Percentiles rank a stretch among this genome's conserved stretches.
Evolutionary conservation across 1,284 basidiomycete genomes (phyloP).

Genomic region (Rhodotorula sp.): DNA sequence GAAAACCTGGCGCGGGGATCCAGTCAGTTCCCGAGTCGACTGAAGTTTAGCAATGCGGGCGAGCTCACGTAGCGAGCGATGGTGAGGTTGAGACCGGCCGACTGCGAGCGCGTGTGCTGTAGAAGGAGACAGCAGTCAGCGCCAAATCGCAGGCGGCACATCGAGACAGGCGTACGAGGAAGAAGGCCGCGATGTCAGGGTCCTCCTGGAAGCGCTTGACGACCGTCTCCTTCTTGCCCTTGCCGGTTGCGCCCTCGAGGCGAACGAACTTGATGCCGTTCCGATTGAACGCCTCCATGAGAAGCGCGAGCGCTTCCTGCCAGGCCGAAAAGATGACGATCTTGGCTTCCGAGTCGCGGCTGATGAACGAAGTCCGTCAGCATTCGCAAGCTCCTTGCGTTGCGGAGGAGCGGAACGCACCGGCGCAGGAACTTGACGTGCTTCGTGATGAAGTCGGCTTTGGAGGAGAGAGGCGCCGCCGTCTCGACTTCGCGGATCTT

Average conservation of each 20-base stretch:
- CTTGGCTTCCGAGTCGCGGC: slow-evolving; percentile 40
- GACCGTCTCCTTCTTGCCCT: slow-evolving; percentile 42
- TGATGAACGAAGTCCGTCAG: slow-evolving; percentile 8
- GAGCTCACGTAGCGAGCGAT: slow-evolving; percentile 36
- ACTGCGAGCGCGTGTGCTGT: slow-evolving; percentile 40
- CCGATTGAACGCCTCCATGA: slow-evolving; percentile 35
- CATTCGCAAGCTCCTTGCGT: not conserved
- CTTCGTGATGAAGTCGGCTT: slow-evolving; percentile 43
- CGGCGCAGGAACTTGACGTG: slow-evolving; percentile 33
- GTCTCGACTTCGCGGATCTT: slow-evolving; percentile 26
- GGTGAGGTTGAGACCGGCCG: slow-evolving; percentile 44
- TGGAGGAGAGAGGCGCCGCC: slow-evolving; percentile 31
- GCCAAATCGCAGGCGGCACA: not conserved
- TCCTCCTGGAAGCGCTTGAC: slow-evolving; percentile 41
- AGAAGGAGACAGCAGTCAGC: not conserved
- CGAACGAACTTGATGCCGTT: slow-evolving; percentile 41
- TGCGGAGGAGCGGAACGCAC: not conserved
- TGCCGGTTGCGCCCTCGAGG: slow-evolving; percentile 34
- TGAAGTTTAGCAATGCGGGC: no score
- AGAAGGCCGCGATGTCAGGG: slow-evolving; percentile 41
- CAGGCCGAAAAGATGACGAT: slow-evolving; percentile 44
- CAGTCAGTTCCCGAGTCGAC: not conserved
- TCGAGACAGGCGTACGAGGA: slow-evolving; percentile 20
- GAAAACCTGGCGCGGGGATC: slow-evolving; percentile 17
- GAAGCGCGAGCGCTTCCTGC: slow-evolving; percentile 36